Percentiles rank a stretch among this genome's conserved stretches.
Conservation (phyloP, 2,329 filamentous ascomycete genomes). For the Dothidotthia symphoricarpi region DNA sequence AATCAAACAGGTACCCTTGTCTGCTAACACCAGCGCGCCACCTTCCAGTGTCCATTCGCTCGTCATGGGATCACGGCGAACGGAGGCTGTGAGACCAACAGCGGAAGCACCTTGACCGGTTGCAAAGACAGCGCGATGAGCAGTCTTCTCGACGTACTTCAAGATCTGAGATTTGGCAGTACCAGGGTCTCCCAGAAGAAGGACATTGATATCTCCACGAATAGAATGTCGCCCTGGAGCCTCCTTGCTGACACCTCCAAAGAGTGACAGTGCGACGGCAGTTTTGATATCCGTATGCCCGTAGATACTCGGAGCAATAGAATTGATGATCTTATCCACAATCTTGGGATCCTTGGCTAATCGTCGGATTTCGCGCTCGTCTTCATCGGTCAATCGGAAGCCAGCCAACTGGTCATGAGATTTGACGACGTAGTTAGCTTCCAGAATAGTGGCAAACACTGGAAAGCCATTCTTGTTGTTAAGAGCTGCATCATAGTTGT, state of each 20-base stretch:
- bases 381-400: constrained; percentile 91
- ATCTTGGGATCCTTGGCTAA: constrained; percentile 89
- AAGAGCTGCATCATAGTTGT: constrained; percentile 95
- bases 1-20: constrained; percentile 91
- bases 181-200: constrained; percentile 93
- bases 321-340: constrained; percentile 86
- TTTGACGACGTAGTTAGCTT: constrained; percentile 97
- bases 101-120: constrained; percentile 96
- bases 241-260: constrained; percentile 89
- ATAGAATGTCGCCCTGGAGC: constrained; percentile 87
- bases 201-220: constrained; percentile 95
- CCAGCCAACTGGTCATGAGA: constrained; percentile 96
- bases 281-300: constrained; percentile 97
- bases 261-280: constrained; percentile 87
- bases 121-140: constrained; percentile 93
- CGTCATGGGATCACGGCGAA: constrained; percentile 90
- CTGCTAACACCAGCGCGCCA: constrained; percentile 89
- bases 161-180: constrained; percentile 97
- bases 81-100: constrained; percentile 94
- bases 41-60: constrained; percentile 98
- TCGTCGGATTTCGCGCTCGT: constrained; percentile 84
- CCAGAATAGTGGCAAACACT: constrained; percentile 94
- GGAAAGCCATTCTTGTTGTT: constrained; percentile 99
- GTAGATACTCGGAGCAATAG: constrained; percentile 96
- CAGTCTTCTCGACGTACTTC: constrained; percentile 97